phyloP scores from a whole-genome alignment of 202 grass and related monocot species.

The Panicum virgatum region DNA sequence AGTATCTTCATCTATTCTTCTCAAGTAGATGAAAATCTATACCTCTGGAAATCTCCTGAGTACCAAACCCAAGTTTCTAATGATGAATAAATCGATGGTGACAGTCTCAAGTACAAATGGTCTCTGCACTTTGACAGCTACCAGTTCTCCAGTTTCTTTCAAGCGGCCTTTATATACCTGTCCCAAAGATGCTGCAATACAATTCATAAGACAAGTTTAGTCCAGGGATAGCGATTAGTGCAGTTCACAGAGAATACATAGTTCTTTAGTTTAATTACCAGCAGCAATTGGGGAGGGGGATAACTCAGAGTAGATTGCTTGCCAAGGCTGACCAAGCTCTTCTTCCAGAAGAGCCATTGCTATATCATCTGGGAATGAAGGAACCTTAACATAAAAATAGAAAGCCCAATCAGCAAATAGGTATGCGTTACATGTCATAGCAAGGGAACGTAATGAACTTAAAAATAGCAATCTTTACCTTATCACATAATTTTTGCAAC shows the following conservation, averaged over 20 bases:
- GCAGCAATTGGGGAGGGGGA: conserved; percentile 96
- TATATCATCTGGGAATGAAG: conserved; percentile 92
- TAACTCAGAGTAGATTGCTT: conserved; percentile 85
- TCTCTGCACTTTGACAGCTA: conserved; percentile 95
- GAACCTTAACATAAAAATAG: conserved; percentile 49
- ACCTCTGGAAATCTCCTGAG: conserved; percentile 93
- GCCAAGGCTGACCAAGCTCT: conserved; percentile 91
- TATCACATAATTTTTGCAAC: conserved; percentile 94
- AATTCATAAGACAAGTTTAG: conserved; percentile 31
- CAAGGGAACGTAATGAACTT: background rate
- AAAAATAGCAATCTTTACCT: conserved; percentile 40
- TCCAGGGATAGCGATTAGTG: background rate
- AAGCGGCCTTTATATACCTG: conserved; percentile 97
- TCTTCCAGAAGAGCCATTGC: conserved; percentile 92
- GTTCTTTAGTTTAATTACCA: conserved; percentile 48
- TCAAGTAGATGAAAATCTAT: conserved; percentile 25
- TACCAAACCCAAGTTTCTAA: conserved; percentile 78
- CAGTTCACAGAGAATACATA: background rate
- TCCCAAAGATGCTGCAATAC: conserved; percentile 78
- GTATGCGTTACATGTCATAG: background rate
- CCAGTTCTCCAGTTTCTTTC: conserved; percentile 90
- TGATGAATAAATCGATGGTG: conserved; percentile 89
- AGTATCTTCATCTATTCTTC: background rate
- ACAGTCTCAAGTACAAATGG: conserved; percentile 96
- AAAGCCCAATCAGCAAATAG: conserved; percentile 12